Conservation (phyloP, 441 rosid genomes). For the Pelargonium fulgidum region DNA sequence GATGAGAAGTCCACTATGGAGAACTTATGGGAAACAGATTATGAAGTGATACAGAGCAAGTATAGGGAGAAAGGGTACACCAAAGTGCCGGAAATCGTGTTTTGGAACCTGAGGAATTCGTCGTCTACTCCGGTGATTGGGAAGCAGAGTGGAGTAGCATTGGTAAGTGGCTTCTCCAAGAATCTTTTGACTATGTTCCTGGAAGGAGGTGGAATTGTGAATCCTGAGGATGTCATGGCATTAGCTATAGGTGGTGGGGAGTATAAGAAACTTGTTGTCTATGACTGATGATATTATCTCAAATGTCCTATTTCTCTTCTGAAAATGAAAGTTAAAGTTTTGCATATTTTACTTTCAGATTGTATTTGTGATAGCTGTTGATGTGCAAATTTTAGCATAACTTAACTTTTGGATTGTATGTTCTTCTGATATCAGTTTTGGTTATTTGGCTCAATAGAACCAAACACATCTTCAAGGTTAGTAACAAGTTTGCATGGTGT, state of each 20-base stretch:
- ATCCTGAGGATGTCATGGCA: conserved; percentile 34
- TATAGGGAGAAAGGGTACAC: conserved; percentile 23
- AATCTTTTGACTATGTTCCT: conserved; percentile 43
- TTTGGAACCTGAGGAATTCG: conserved; percentile 43
- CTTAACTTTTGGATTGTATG: too few species aligned
- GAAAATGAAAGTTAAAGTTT: too few species aligned
- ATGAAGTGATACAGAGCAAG: conserved; percentile 33
- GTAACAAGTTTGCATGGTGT: too few species aligned
- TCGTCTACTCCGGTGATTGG: conserved; percentile 31
- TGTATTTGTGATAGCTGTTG: too few species aligned
- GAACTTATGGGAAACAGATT: conserved; percentile 38
- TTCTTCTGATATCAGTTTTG: too few species aligned
- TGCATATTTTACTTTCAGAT: too few species aligned
- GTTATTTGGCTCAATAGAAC: too few species aligned
- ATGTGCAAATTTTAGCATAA: too few species aligned
- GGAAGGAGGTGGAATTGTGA: conserved; percentile 38
- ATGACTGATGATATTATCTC: conserved; percentile 21
- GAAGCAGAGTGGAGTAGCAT: conserved; percentile 37
- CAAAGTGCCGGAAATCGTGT: conserved; percentile 33
- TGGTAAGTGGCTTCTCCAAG: conserved; percentile 46
- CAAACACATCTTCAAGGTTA: too few species aligned
- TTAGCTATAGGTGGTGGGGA: conserved; percentile 36
- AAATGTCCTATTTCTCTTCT: too few species aligned
- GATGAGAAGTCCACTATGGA: background rate
- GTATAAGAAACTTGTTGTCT: conserved; percentile 29